Base-by-base conservation (phyloP, 2,329 filamentous ascomycete species). In the Penicillium aurantiogriseum region DNA sequence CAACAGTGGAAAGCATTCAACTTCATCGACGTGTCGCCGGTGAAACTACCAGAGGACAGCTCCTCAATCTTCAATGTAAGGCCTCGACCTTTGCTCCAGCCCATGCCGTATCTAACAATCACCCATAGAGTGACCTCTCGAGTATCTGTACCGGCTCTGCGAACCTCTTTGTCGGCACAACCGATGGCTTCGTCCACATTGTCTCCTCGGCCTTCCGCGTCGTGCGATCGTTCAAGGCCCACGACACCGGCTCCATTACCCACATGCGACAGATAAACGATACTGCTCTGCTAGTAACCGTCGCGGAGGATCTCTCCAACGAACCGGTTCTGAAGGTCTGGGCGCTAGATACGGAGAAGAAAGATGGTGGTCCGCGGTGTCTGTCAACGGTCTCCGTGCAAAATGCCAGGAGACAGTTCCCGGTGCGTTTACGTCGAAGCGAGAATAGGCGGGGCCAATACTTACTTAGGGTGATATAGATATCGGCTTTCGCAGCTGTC, bases 1-100 rank as follows among this genome's bases (percentile, higher is more conserved):
- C 9, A 8, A 23, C 64, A 96, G 93, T 97, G 94, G 93, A 97
- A 97, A 89, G 88, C 89, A 67, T 99, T 99, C 81, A 92, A 96
- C 83, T 99, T 99, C 87, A 97, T 99, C 85, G 91, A 97, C 78
- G 91, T 96, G 75, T 87, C 87, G 73, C 88, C 90, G 73, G 87
- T 97, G 75, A 86, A 88, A 71, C 83, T 92, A 69, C 84, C 83
- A 25, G 89, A 95, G 74, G 91, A 95, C 72, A 88, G 86, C 72
- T 86, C 87, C 67, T 83, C 86, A 71, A 83, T 92, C 71, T 89
- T 95, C 79, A 88, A 92, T 75, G 89, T 90, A 83, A 85, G 74
- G 84, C 55, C 46, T 52, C 51, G 38, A 49, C 35, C 47, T 33
- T 25, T 46, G 17, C 4, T 38, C 5, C 19, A 51, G 17, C 10